Evolutionary conservation across 345 rosid genomes (phyloP).

Genomic region (Brassica carinata): DNA sequence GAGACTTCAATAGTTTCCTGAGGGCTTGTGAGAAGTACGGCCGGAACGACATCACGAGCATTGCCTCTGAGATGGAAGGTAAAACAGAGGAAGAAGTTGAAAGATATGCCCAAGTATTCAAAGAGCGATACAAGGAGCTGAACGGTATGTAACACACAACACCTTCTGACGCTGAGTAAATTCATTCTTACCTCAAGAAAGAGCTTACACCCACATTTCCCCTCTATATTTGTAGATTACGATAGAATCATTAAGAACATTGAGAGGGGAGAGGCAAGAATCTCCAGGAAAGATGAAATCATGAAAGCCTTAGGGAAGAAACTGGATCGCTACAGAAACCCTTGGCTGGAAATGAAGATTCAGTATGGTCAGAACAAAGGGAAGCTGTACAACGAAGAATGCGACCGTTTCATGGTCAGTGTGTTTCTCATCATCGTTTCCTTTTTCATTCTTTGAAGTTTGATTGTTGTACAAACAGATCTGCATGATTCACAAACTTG

Average conservation of each 20-base stretch:
- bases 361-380: constrained; percentile 99
- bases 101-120: constrained; percentile 86
- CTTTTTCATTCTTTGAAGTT: neutral
- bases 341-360: constrained; percentile 98
- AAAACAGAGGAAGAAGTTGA: constrained; percentile 94
- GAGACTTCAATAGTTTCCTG: constrained; percentile 90
- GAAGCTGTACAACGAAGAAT: constrained; percentile 94
- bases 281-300: constrained; percentile 96
- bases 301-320: constrained; percentile 99
- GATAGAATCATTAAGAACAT: constrained; percentile 98
- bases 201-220: neutral
- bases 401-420: constrained; percentile 87
- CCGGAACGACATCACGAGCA: constrained; percentile 81
- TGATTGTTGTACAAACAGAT: constrained; percentile 51
- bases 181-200: neutral
- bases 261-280: constrained; percentile 96
- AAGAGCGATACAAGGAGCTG: constrained; percentile 91
- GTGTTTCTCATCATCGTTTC: neutral
- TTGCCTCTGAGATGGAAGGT: constrained; percentile 96
- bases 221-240: constrained; percentile 54
- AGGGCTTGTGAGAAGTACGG: constrained; percentile 99
- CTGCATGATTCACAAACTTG: constrained; percentile 99
- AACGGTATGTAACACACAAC: constrained; percentile 53
- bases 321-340: constrained; percentile 98
- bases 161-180: neutral